A percentile compares a stretch with the other conserved stretches of the same genome.
Conservation (phyloP, 1,284 basidiomycete genomes). For the Ustilago cynodontis region DNA sequence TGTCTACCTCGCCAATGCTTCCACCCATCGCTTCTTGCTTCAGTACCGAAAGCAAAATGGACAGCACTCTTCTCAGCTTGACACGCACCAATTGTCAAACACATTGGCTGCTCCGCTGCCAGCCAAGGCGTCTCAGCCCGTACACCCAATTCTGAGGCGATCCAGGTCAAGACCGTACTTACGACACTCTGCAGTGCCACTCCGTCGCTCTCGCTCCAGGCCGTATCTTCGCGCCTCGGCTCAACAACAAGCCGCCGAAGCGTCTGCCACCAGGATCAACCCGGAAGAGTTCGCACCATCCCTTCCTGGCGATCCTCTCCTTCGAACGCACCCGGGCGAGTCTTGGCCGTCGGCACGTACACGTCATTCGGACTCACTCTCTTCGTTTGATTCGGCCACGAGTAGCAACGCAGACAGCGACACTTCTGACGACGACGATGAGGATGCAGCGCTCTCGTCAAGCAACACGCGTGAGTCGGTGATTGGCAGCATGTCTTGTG, state of each 20-base stretch:
- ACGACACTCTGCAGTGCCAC: slow-evolving; percentile 22
- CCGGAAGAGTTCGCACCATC: slow-evolving; percentile 47
- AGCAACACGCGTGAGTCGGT: slow-evolving; percentile 27
- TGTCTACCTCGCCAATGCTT: slow-evolving; percentile 50
- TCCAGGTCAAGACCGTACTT: slow-evolving; percentile 49
- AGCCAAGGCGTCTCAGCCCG: slow-evolving; percentile 6
- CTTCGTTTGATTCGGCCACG: slow-evolving; percentile 25
- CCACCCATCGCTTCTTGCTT: slow-evolving; percentile 49
- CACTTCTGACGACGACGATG: slow-evolving; percentile 29
- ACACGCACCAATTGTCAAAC: neutral
- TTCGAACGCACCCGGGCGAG: slow-evolving; percentile 30
- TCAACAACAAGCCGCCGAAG: slow-evolving; percentile 9
- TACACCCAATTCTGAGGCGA: slow-evolving; percentile 34
- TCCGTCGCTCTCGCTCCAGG: slow-evolving; percentile 49
- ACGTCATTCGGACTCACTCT: slow-evolving; percentile 22
- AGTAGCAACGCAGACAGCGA: slow-evolving; percentile 35
- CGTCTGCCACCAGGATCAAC: slow-evolving; percentile 7
- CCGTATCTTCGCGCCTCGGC: slow-evolving; percentile 31
- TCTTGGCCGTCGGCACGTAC: slow-evolving; percentile 49
- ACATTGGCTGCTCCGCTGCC: neutral
- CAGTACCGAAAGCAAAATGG: slow-evolving; percentile 14
- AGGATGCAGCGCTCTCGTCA: slow-evolving; percentile 10
- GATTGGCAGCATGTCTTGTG: neutral
- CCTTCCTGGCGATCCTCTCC: slow-evolving; percentile 45
- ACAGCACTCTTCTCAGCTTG: slow-evolving; percentile 1